Evolutionary conservation across 2,329 filamentous ascomycete genomes (phyloP), one percentile per base, ranked within the genome.

Genomic region (Aspergillus pseudoglaucus): DNA sequence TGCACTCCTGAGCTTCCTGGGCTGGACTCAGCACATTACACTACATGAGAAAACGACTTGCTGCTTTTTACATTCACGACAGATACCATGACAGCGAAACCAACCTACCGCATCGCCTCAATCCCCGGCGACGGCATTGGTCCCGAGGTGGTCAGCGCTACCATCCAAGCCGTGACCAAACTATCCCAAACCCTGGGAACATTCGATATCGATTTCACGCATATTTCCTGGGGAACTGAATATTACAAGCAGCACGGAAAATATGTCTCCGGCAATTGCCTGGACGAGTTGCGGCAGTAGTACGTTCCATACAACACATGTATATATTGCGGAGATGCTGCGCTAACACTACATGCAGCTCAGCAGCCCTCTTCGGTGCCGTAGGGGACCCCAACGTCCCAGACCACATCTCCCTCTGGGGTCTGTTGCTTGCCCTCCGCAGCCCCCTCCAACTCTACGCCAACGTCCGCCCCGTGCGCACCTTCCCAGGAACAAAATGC

Each of bases 381-480:
- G 25, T 30, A 12, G 25, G 25, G 7, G 25, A 30, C 25, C 25
- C 25, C 25, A 27, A 44, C 20, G 42, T 32, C n/a, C 42, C 42
- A 14, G 42, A 87, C 53, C 79, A 86, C 52, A 78, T 85, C 49
- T 80, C 80, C 0, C 76, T 87, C 1, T 87, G 84, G 84, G 76
- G 77, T 6, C 75, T 84, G 27, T 78, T 85, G 40, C 70, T 87
- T 6, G 81, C 81, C 15, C 85, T 87, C 57, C 78, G 84, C 33
- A 81, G 84, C 45, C 75, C 80, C 33, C 75, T 87, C 41, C 82
- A 85, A 51, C 82, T 86, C 58, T 87, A 85, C 57, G 77, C 84
- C 53, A 87, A 86, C 53, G 75, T 87, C 0, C 76, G 84, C 0
- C 84, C 83, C 0, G 83, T 80, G 2, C 76, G 78, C 15, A 76